These are phyloP conservation scores for Pilaira anomala DNA, from an alignment of 192 early-diverging fungal genomes.

Conservation along the genomic window DNA sequence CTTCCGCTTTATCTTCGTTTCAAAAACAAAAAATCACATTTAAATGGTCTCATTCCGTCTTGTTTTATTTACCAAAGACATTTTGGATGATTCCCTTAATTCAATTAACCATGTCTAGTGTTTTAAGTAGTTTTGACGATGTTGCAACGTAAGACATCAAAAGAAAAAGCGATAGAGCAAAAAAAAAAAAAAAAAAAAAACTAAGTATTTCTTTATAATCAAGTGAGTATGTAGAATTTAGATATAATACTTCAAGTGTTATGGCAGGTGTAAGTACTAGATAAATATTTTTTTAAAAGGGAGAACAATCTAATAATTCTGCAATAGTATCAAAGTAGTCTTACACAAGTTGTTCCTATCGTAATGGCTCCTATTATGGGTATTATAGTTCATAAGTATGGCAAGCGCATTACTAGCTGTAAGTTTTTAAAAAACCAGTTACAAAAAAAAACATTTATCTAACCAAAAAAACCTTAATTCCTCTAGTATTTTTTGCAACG, in stretches of 20 bases:
- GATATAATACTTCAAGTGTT: constrained; percentile 26
- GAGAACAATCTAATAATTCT: too few relatives aligned
- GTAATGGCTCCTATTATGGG: constrained; percentile 49
- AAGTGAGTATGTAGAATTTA: constrained; percentile 33
- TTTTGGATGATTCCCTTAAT: constrained; percentile 34
- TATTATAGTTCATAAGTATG: constrained; percentile 51
- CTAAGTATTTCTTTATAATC: neutral
- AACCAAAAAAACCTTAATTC: neutral
- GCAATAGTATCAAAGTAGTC: constrained; percentile 37
- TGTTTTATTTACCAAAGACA: constrained; percentile 23
- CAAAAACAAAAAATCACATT: neutral
- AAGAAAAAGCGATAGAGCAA: neutral
- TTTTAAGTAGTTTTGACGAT: constrained; percentile 35
- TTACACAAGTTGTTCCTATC: constrained; percentile 56
- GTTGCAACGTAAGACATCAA: constrained; percentile 23
- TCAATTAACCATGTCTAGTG: constrained; percentile 31
- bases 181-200: neutral
- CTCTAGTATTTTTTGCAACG: constrained; percentile 18
- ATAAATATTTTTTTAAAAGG: too few relatives aligned
- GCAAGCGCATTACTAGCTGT: constrained; percentile 46
- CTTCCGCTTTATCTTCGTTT: neutral
- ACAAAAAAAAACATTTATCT: neutral
- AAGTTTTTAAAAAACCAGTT: constrained; percentile 8
- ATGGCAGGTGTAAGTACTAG: constrained; percentile 26
- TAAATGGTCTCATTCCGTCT: constrained; percentile 10